Evolutionary conservation across 2,329 filamentous ascomycete genomes (phyloP).

Genomic region (Aspergillus sp.): DNA sequence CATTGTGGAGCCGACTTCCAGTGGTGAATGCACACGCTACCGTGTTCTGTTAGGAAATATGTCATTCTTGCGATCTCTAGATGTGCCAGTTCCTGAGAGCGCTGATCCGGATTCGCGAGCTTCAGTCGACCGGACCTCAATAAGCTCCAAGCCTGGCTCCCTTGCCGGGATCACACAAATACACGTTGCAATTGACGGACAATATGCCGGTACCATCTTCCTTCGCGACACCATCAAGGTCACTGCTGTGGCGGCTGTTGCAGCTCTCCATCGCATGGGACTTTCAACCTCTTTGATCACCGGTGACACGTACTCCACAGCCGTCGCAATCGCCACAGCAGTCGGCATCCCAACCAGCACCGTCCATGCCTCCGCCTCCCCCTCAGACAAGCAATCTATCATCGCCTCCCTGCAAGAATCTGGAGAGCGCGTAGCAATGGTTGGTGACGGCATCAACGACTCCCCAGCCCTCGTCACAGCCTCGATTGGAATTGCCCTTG

Average conservation of each 20-base stretch:
- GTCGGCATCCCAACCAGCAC: slow-evolving; percentile 72
- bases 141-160: slow-evolving; percentile 26
- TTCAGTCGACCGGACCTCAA: slow-evolving; percentile 17
- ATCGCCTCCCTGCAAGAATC: slow-evolving; percentile 66
- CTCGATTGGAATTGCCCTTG: slow-evolving; percentile 86
- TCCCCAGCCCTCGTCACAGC: slow-evolving; percentile 90
- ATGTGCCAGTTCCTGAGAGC: slow-evolving; percentile 47
- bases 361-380: slow-evolving; percentile 81
- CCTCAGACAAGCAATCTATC: slow-evolving; percentile 84
- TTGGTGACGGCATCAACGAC: slow-evolving; percentile 97
- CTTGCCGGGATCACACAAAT: slow-evolving; percentile 76
- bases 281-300: slow-evolving; percentile 89
- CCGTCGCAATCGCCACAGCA: slow-evolving; percentile 70
- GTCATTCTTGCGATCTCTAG: slow-evolving; percentile 64
- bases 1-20: slow-evolving; percentile 66
- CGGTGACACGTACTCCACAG: slow-evolving; percentile 80
- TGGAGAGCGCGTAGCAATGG: slow-evolving; percentile 85
- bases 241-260: slow-evolving; percentile 70
- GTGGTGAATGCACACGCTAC: slow-evolving; percentile 64
- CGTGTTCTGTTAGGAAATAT: slow-evolving; percentile 78
- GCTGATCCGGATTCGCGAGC: slow-evolving; percentile 29
- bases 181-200: slow-evolving; percentile 77
- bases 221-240: slow-evolving; percentile 89
- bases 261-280: slow-evolving; percentile 75
- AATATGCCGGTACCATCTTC: slow-evolving; percentile 73